Evolutionary conservation across 176 grass and related monocot genomes (phyloP).

Genomic region (Echinochloa phyllopogon): DNA sequence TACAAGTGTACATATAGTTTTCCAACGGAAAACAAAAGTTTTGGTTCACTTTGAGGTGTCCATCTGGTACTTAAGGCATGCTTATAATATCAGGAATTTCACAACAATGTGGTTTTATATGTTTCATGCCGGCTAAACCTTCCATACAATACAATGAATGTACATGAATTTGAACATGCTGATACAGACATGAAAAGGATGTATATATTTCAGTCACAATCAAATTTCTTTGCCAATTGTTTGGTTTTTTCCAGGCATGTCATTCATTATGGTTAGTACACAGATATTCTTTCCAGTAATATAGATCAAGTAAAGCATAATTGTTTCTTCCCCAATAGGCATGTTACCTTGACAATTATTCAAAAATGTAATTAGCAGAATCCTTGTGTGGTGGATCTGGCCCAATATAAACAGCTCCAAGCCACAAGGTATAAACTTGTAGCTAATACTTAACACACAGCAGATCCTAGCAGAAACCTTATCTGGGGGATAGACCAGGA

Average conservation of each 20-base stretch:
- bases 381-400: slow-evolving; percentile 18
- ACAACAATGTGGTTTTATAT: background rate
- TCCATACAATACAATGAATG: background rate
- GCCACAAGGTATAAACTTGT: slow-evolving; percentile 14
- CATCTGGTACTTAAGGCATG: slow-evolving; percentile 11
- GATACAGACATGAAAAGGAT: slow-evolving; percentile 19
- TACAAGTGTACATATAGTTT: slow-evolving; percentile 35
- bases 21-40: slow-evolving; percentile 39
- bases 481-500: background rate
- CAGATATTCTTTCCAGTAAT: background rate
- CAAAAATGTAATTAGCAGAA: background rate
- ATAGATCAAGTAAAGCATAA: background rate
- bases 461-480: slow-evolving; percentile 16
- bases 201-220: slow-evolving; percentile 11
- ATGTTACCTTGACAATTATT: slow-evolving; percentile 8
- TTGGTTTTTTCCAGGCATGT: background rate
- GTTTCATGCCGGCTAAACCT: background rate
- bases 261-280: slow-evolving; percentile 11
- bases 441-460: slow-evolving; percentile 8
- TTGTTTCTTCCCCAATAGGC: slow-evolving; percentile 20
- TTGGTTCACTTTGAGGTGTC: slow-evolving; percentile 28
- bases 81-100: slow-evolving; percentile 2
- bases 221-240: background rate
- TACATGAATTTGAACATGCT: slow-evolving; percentile 13
- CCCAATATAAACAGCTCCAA: slow-evolving; percentile 31